These are phyloP conservation scores for Platanthera zijinensis DNA, from an alignment of 106 monocot genomes.

Conservation along the genomic window DNA sequence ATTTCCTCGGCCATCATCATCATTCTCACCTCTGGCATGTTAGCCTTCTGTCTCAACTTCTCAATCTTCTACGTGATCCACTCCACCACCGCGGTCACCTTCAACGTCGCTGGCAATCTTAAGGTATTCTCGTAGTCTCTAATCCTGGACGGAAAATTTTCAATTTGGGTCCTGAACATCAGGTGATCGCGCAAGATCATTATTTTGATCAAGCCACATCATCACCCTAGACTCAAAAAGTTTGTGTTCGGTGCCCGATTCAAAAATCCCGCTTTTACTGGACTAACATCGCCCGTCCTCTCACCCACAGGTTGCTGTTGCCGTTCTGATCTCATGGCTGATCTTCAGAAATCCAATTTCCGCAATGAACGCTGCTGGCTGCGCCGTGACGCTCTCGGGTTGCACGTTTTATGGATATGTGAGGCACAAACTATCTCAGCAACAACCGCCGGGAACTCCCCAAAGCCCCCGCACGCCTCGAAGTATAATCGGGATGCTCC, in stretches of 20 bases:
- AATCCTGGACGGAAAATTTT: neutral
- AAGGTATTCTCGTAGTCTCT: slow-evolving; percentile 35
- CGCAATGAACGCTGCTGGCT: slow-evolving; percentile 73
- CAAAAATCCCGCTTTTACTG: neutral
- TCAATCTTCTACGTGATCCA: slow-evolving; percentile 98
- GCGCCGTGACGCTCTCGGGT: slow-evolving; percentile 70
- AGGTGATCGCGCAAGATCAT: too few relatives aligned
- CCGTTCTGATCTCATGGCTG: slow-evolving; percentile 83
- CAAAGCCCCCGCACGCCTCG: slow-evolving; percentile 27
- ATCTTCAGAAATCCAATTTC: slow-evolving; percentile 95
- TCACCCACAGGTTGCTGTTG: slow-evolving; percentile 69
- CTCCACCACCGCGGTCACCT: slow-evolving; percentile 93
- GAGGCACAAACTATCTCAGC: slow-evolving; percentile 68
- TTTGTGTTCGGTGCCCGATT: too few relatives aligned
- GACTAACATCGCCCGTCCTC: neutral
- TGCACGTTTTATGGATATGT: slow-evolving; percentile 96
- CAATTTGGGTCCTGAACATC: too few relatives aligned
- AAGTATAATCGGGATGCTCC: slow-evolving; percentile 50
- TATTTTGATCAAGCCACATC: too few relatives aligned
- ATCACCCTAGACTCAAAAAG: too few relatives aligned
- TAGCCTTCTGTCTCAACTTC: slow-evolving; percentile 97
- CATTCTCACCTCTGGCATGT: slow-evolving; percentile 64
- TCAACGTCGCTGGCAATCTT: slow-evolving; percentile 94
- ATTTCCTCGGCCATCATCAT: slow-evolving; percentile 53
- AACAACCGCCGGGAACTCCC: slow-evolving; percentile 43